phyloP scores from a whole-genome alignment of 2,329 filamentous ascomycete genomes.

The Xylariaceae sp. region DNA sequence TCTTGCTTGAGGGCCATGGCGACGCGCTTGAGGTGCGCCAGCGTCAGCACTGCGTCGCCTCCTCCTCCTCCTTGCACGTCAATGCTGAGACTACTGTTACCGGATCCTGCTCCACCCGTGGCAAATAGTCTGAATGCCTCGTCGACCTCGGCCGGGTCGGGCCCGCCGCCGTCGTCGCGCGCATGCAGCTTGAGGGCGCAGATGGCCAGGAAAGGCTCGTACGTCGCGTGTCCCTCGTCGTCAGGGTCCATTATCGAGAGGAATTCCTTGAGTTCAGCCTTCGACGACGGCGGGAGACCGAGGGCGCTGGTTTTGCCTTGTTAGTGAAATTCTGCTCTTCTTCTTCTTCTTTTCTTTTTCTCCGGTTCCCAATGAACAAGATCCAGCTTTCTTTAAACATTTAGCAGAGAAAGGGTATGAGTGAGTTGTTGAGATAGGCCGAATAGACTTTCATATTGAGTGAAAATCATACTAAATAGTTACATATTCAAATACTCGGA shows the following conservation, averaged over 20 bases:
- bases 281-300: slow-evolving; percentile 60
- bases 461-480: too few species aligned
- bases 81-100: slow-evolving; percentile 16
- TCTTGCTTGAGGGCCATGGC: slow-evolving; percentile 79
- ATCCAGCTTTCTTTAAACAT: background rate
- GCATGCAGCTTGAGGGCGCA: slow-evolving; percentile 79
- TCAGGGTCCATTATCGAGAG: slow-evolving; percentile 78
- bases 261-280: slow-evolving; percentile 69
- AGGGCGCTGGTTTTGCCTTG: slow-evolving; percentile 60
- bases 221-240: slow-evolving; percentile 68
- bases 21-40: slow-evolving; percentile 72
- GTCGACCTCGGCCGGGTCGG: slow-evolving; percentile 63
- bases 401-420: background rate
- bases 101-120: slow-evolving; percentile 34
- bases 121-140: slow-evolving; percentile 81
- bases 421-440: background rate
- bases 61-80: slow-evolving; percentile 14
- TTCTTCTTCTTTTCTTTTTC: too few species aligned
- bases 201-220: slow-evolving; percentile 78
- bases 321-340: background rate
- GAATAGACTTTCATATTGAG: too few species aligned
- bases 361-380: too few species aligned
- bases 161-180: slow-evolving; percentile 45
- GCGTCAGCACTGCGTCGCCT: slow-evolving; percentile 54
- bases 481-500: too few species aligned